These are phyloP conservation scores for Trametes sp. DNA, from an alignment of 1,284 basidiomycete species.

Conservation along the genomic window DNA sequence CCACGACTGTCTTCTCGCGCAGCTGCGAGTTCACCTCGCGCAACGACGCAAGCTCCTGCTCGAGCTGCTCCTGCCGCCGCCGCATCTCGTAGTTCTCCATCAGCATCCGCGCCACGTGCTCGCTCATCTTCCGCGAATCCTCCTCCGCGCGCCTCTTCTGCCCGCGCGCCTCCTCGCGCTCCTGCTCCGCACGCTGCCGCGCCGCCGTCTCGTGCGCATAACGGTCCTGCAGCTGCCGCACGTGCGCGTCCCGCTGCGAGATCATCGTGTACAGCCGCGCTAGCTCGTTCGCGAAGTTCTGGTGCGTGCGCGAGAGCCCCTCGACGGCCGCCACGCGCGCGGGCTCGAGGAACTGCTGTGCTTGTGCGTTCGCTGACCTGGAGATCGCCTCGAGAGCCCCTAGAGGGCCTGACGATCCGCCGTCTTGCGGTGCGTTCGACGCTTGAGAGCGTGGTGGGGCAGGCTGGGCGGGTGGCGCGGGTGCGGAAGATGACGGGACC, in stretches of 20 bases:
- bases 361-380: background rate
- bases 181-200: slow-evolving; percentile 1
- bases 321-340: slow-evolving; percentile 10
- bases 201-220: background rate
- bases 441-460: background rate
- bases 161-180: slow-evolving; percentile 5
- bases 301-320: slow-evolving; percentile 11
- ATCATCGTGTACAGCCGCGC: slow-evolving; percentile 2
- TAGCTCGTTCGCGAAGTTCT: slow-evolving; percentile 3
- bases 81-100: slow-evolving; percentile 15
- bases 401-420: background rate
- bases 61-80: slow-evolving; percentile 10
- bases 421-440: background rate
- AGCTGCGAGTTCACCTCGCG: slow-evolving; percentile 22
- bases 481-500: no score
- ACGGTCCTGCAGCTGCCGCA: slow-evolving; percentile 1
- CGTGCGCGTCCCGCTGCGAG: slow-evolving; percentile 1
- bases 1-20: slow-evolving; percentile 15
- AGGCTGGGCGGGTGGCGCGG: no score
- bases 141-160: slow-evolving; percentile 5
- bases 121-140: slow-evolving; percentile 11
- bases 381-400: no score
- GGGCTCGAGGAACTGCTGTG: slow-evolving; percentile 8
- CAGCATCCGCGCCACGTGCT: slow-evolving; percentile 21
- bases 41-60: slow-evolving; percentile 11